phyloP scores from a whole-genome alignment of 2,329 filamentous ascomycete genomes.

The Ophiostoma sp. region DNA sequence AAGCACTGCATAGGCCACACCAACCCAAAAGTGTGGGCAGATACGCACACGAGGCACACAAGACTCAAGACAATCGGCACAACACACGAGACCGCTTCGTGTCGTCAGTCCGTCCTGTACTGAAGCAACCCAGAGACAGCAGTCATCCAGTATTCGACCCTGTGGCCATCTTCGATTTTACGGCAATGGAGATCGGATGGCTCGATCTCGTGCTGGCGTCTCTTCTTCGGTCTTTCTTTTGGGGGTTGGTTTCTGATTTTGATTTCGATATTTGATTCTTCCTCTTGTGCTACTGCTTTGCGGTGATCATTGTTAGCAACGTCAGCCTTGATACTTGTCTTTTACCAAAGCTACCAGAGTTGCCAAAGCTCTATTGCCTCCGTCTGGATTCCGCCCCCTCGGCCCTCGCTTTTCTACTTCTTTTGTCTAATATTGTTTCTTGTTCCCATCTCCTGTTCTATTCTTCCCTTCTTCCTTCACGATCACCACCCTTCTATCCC shows the following conservation, averaged over 20 bases:
- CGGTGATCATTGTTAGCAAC: not conserved
- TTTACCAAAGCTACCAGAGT: not conserved
- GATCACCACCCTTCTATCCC: too few species aligned
- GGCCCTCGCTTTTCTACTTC: not conserved
- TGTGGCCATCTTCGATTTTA: not conserved
- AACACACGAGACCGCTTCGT: not conserved
- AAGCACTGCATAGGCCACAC: constrained; percentile 11
- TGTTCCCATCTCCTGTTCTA: not conserved
- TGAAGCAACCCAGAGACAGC: not conserved
- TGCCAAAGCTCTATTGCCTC: not conserved
- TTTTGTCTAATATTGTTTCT: not conserved
- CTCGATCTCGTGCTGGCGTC: not conserved
- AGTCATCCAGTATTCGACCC: not conserved
- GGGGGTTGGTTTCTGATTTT: too few species aligned
- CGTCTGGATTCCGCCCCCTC: not conserved
- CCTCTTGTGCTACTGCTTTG: too few species aligned
- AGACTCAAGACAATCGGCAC: not conserved
- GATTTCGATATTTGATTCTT: too few species aligned
- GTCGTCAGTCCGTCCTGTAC: not conserved
- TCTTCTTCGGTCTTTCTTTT: not conserved
- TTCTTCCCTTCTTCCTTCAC: not conserved
- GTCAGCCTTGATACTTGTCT: not conserved
- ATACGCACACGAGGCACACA: not conserved
- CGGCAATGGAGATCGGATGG: not conserved
- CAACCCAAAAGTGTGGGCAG: constrained; percentile 8